A percentile compares a stretch with the other conserved stretches of the same genome.
Evolutionary conservation across 805 yeast genomes (phyloP).

Genomic region (Kazachstania bromeliacearum): DNA sequence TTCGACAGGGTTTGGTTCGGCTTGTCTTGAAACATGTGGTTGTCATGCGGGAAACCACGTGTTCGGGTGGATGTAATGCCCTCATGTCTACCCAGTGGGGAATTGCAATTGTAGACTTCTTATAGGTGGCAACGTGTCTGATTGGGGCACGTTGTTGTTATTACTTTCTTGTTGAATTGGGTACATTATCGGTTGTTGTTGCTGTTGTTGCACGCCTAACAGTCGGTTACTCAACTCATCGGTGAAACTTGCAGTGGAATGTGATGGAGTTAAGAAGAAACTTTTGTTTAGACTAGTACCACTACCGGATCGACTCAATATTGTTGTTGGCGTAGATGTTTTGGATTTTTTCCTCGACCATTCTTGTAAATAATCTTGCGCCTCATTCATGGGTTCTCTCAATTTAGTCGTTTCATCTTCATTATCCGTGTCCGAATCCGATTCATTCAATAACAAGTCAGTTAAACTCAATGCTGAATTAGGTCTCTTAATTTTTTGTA

Average conservation of each 20-base stretch:
- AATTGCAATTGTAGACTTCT: conserved; percentile 27
- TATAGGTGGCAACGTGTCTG: conserved; percentile 22
- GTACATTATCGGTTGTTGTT: conserved; percentile 7
- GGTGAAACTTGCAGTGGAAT: conserved; percentile 5
- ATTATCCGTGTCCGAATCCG: conserved; percentile 9
- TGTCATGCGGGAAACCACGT: too few species aligned
- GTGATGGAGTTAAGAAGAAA: conserved; percentile 1
- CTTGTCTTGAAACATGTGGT: too few species aligned
- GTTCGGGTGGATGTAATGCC: too few species aligned
- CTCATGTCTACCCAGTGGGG: conserved; percentile 21
- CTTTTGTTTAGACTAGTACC: conserved; percentile 10
- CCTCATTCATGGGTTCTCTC: too few species aligned
- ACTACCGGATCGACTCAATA: conserved; percentile 21
- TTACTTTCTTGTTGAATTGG: not conserved
- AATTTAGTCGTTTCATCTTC: conserved; percentile 8
- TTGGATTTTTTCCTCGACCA: conserved; percentile 22
- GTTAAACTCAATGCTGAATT: conserved; percentile 19
- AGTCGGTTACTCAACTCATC: conserved; percentile 16
- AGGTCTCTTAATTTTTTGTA: conserved; percentile 13
- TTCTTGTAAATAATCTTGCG: conserved; percentile 14
- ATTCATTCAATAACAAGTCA: conserved; percentile 13
- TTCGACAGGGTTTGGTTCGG: too few species aligned
- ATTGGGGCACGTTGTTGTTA: not conserved
- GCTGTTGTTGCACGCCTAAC: conserved; percentile 17
- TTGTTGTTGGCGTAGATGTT: conserved; percentile 20